A percentile compares a stretch with the other conserved stretches of the same genome.
phyloP scores from a whole-genome alignment of 2,329 filamentous ascomycete genomes.

The Penicillium sp. region DNA sequence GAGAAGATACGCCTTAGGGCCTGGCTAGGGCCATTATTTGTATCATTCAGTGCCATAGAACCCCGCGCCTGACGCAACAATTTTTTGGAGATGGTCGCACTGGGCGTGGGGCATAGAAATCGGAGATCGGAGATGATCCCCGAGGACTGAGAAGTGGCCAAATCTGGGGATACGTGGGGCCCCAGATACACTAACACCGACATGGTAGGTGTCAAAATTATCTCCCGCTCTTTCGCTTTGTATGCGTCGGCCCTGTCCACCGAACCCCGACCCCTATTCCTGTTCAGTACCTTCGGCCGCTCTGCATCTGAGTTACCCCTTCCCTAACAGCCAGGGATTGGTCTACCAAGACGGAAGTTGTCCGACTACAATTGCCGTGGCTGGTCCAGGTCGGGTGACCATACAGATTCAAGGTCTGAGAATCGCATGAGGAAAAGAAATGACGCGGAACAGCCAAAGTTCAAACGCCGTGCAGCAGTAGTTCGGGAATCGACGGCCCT shows the following conservation, averaged over 20 bases:
- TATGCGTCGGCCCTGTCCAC: slow-evolving; percentile 4
- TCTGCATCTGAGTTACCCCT: not conserved
- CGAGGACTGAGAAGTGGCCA: slow-evolving; percentile 14
- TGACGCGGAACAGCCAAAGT: not conserved
- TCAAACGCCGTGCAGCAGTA: not conserved
- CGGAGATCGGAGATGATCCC: slow-evolving; percentile 33
- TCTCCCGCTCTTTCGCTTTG: not conserved
- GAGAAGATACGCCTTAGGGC: not conserved
- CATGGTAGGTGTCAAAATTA: not conserved
- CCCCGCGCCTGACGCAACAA: slow-evolving; percentile 5
- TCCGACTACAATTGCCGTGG: not conserved
- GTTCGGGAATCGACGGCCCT: slow-evolving; percentile 12
- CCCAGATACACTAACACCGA: not conserved
- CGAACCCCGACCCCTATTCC: slow-evolving; percentile 23
- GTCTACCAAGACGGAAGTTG: slow-evolving; percentile 17
- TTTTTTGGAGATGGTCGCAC: slow-evolving; percentile 1
- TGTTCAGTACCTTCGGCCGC: slow-evolving; percentile 4
- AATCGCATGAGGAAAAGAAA: slow-evolving; percentile 4
- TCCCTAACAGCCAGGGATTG: slow-evolving; percentile 15
- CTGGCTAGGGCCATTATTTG: slow-evolving; percentile 20
- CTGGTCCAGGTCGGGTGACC: not conserved
- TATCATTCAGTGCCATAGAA: slow-evolving; percentile 4
- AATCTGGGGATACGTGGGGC: not conserved
- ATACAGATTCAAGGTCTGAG: slow-evolving; percentile 1
- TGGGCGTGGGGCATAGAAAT: slow-evolving; percentile 11